Evolutionary conservation across 441 rosid species (phyloP).

Genomic region (Adansonia madagascariensis): DNA sequence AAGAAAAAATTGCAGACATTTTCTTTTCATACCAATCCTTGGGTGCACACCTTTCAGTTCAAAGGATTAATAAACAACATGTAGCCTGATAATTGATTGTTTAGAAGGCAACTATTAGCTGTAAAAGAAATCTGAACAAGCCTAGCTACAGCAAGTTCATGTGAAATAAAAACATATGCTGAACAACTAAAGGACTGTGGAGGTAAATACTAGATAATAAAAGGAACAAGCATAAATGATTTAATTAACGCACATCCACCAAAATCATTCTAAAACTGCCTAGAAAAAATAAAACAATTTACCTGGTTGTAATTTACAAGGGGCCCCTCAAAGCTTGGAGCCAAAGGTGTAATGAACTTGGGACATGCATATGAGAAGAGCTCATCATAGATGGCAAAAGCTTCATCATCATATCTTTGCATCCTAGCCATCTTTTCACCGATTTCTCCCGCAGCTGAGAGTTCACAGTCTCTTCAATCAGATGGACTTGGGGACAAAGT

Average conservation of each 20-base stretch:
- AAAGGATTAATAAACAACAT: neutral
- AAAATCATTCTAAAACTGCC: conserved; percentile 14
- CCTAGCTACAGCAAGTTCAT: neutral
- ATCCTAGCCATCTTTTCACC: conserved; percentile 94
- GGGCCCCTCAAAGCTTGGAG: conserved; percentile 92
- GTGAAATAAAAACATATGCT: neutral
- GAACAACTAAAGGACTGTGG: neutral
- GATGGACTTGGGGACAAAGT: conserved; percentile 86
- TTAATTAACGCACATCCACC: neutral
- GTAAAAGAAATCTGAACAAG: neutral
- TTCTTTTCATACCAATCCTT: neutral
- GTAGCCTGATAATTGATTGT: neutral
- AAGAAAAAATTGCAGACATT: neutral
- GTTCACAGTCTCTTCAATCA: conserved; percentile 86
- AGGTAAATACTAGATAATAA: neutral
- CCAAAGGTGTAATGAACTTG: conserved; percentile 93
- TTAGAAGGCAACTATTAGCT: neutral
- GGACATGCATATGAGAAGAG: conserved; percentile 98
- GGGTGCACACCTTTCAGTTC: neutral
- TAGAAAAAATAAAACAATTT: neutral
- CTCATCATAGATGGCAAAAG: conserved; percentile 81
- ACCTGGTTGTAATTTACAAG: conserved; percentile 95
- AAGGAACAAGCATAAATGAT: neutral
- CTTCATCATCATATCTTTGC: conserved; percentile 93
- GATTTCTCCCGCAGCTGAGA: conserved; percentile 84